Evolutionary conservation across 768 basidiomycete genomes (phyloP), one percentile per base, ranked within the genome.

Genomic region (Boletus tylopilopsis): DNA sequence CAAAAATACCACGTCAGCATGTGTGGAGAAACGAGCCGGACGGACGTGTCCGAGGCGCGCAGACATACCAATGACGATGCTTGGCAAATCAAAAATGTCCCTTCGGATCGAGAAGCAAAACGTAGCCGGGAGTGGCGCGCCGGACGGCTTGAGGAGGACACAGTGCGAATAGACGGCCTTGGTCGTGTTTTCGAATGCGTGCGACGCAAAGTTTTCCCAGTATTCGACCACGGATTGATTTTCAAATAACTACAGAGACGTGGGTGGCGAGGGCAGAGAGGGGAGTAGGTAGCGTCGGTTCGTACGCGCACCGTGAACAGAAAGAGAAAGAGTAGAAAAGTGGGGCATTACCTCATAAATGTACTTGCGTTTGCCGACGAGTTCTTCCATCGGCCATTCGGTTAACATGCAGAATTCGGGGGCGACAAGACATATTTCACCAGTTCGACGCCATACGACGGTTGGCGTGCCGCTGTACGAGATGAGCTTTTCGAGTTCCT

Each of bases 401-500:
- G 92, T 94, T 54, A 99, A 74, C 79, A 91, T 86, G 67, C 87
- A 90, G 64, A 99, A 98, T 70, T 99, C 96, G 6, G 92, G 89
- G 1, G 94, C 94, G 40, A 94, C 96, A 39, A 96, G 84, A 63
- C 93, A 94, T 22, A 99, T 94, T 71, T 99, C 96, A 60, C 96
- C 96, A 18, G 96, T 99, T 43, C 96, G 79, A 38, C 96, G 85
- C 95, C 95, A 99, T 11, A 95, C 90, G 35, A 94, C 93, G 1
- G 95, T 98, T 3, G 95, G 95, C 24, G 95, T 98, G 11, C 95
- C 95, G 59, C 89, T 94, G 68, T 90, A 96, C 44, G 92, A 93
- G 51, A 98, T 96, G 53, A 98, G 79, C 71, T 96, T 97, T 70
- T 96, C 92, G 49, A 97, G 78, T 74, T 98, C 95, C 92, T 95